phyloP scores from a whole-genome alignment of 805 yeast species.

The Ogataea philodendri region DNA sequence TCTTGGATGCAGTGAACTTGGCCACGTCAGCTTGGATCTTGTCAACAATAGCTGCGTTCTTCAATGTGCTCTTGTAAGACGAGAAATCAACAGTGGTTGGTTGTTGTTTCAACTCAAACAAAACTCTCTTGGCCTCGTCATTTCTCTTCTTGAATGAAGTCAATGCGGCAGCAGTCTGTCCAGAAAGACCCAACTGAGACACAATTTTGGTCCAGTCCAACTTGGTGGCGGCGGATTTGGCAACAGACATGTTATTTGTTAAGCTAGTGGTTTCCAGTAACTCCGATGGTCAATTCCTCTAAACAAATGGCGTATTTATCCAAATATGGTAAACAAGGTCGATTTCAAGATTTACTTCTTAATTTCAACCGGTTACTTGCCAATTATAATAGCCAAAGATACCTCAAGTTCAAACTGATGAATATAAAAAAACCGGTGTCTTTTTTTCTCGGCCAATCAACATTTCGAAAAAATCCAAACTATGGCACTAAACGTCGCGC shows the following conservation, averaged over 20 bases:
- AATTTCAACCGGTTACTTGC: slow-evolving; percentile 5
- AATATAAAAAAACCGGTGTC: slow-evolving; percentile 10
- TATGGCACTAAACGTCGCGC: slow-evolving; percentile 8
- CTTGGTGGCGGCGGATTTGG: slow-evolving; percentile 71
- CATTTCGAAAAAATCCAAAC: slow-evolving; percentile 6
- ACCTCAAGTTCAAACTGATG: slow-evolving; percentile 8
- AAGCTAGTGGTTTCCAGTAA: slow-evolving; percentile 10
- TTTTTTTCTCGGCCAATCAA: slow-evolving; percentile 16
- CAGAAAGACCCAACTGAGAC: slow-evolving; percentile 86
- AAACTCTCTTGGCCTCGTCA: slow-evolving; percentile 91
- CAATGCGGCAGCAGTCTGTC: slow-evolving; percentile 84
- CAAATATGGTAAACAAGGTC: slow-evolving; percentile 1
- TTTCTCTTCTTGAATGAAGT: slow-evolving; percentile 96
- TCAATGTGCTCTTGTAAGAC: slow-evolving; percentile 74
- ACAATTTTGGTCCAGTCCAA: slow-evolving; percentile 94
- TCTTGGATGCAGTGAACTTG: slow-evolving; percentile 76
- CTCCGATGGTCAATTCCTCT: slow-evolving; percentile 7
- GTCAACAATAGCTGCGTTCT: slow-evolving; percentile 75
- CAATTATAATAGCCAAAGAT: slow-evolving; percentile 9
- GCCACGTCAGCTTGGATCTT: slow-evolving; percentile 77
- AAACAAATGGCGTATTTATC: not conserved
- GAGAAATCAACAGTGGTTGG: slow-evolving; percentile 77
- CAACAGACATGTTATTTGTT: slow-evolving; percentile 27
- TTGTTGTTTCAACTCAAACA: slow-evolving; percentile 68
- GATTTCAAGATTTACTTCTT: slow-evolving; percentile 1